Percentiles rank a stretch among this genome's conserved stretches.
Conservation (phyloP, 2,329 filamentous ascomycete genomes). For the Tolypocladium pustulatum region DNA sequence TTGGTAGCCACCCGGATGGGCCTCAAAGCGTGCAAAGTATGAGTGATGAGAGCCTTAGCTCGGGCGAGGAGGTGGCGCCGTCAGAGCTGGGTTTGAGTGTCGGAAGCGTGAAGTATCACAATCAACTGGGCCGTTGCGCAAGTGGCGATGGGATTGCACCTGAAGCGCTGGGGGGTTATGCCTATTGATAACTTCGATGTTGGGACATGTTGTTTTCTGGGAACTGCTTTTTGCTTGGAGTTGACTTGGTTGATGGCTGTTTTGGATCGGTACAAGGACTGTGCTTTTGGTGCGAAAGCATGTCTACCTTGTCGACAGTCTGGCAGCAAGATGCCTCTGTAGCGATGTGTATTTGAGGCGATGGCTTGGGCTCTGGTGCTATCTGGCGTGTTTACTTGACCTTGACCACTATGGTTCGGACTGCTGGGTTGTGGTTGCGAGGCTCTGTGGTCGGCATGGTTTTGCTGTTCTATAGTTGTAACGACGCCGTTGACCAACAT, state of each 20-base stretch:
- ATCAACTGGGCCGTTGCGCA: constrained; percentile 10
- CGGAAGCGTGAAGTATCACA: constrained; percentile 21
- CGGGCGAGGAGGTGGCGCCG: constrained; percentile 38
- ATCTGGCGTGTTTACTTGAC: background rate
- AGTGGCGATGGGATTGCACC: constrained; percentile 1
- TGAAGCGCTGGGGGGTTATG: constrained; percentile 6
- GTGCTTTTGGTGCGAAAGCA: background rate
- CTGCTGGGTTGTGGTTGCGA: background rate
- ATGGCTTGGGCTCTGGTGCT: background rate
- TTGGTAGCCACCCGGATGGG: constrained; percentile 27
- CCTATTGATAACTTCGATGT: constrained; percentile 1
- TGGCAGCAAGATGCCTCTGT: background rate
- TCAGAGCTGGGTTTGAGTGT: constrained; percentile 35
- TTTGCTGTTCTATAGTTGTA: background rate
- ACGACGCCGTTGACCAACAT: background rate
- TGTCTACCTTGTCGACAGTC: background rate
- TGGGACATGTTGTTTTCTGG: no score
- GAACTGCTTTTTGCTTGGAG: background rate
- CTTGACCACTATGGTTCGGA: background rate
- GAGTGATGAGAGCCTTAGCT: constrained; percentile 48
- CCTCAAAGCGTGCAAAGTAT: constrained; percentile 45
- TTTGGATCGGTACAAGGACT: background rate
- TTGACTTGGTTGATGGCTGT: background rate
- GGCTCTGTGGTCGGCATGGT: background rate
- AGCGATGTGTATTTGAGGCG: background rate